Base-by-base conservation (phyloP, 306 rosid species). In the Acacia melanoxylon region DNA sequence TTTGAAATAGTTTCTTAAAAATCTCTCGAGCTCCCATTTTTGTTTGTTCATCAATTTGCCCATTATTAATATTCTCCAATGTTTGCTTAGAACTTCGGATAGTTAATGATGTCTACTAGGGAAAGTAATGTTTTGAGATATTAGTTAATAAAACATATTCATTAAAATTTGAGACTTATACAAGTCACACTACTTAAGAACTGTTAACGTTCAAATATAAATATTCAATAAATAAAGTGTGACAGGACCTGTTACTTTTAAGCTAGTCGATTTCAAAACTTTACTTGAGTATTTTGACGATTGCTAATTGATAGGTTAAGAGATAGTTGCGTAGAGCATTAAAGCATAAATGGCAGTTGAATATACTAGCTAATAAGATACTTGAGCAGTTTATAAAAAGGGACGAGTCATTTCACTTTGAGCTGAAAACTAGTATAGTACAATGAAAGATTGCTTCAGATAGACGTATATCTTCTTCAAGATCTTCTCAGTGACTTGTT, bases 371-470 rank as follows among this genome's bases (percentile, higher is more conserved):
- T 33, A 35, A 4, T 4, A 6, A 8, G 8, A 37, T 37, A 37
- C 41, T 37, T 37, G 41, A 37, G 41, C 56, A 16, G 56, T 4
- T 48, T 48, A 48, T 2, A 46, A 14, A 17, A 52, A 19, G 59
- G 22, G 20, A 52, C 10, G 24, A 52, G 24, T 52, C 24, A 19
- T 52, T 52, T 16, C 59, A 52, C 13, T 19, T 51, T 51, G 59
- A 58, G 29, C 65, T n/a, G 65, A 58, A 58, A 25, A 22, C 66
- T 22, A 68, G 74, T 68, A 68, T n/a, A 68, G 74, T 68, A 68
- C 51, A 41, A 6, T 42, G 74, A 42, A 12, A 69, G 74, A 69
- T 62, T 42, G 20, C 25, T 69, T 42, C 17, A 42, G 74, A 42
- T n/a, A 41, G 74, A 69, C 52, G 46, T 69, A 41, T 69, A 22